Base-by-base conservation (phyloP, 768 basidiomycete species). In the Cantharellus anzutake region DNA sequence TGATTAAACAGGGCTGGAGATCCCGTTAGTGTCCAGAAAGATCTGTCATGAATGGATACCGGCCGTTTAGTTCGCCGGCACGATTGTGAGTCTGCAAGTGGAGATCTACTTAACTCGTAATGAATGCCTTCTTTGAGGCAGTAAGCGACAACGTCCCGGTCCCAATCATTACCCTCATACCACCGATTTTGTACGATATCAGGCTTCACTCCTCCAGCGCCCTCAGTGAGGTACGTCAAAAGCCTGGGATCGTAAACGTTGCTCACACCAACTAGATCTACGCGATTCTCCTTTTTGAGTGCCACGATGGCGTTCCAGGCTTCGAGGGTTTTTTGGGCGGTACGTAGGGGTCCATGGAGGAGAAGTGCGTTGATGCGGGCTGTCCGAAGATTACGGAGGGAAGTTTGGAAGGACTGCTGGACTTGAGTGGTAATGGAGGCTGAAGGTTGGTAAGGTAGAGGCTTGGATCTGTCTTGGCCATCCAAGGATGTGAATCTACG, bases 21-120 rank as follows among this genome's bases (percentile, higher is more conserved):
- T n/a, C 86, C 84, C 1, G 83, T 77, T 34, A 92, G 71, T 34
- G 89, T 90, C 88, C 89, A 90, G 69, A 91, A 90, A 14, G 86
- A 87, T 65, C 86, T 87, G 64, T n/a, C n/a, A 37, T 51, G 39
- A 39, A 55, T 16, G 48, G 58, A 41, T 56, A 51, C 50, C 51
- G 7, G n/a, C 35, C 39, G 35, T 42, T 37, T 4, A 50, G 51
- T 11, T 14, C n/a, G 38, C 38, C 2, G 38, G 5, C 29, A 37
- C 34, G 42, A 5, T 4, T 3, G 20, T 2, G 58, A 7, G 2
- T 51, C 29, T 50, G 58, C 50, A 50, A 51, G 29, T 20, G 37
- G 41, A 14, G 16, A 51, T 40, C 3, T 11, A n/a, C 65, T 69
- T 42, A 63, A 88, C 84, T 90, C 86, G 65, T 89, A 90, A 66